Conservation (phyloP, 2,329 filamentous ascomycete genomes). For the Rutstroemia sp. region DNA sequence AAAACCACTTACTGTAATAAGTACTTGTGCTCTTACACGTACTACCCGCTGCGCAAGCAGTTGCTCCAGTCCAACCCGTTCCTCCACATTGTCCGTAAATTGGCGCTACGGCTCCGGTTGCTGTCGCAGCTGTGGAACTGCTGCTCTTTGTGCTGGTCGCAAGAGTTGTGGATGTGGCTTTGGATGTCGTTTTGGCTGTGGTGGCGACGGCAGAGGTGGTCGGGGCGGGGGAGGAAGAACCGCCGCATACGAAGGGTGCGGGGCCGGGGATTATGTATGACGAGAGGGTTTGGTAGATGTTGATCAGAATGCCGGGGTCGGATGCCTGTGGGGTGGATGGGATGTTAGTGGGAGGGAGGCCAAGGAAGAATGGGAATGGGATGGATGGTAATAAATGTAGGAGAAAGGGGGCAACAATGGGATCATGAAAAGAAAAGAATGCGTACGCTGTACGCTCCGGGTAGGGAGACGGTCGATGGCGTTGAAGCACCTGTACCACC, state of each 20-base stretch:
- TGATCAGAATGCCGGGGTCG: constrained; percentile 42
- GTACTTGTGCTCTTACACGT: constrained; percentile 14
- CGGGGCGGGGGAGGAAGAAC: background rate
- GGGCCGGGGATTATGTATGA: constrained; percentile 36
- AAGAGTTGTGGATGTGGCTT: background rate
- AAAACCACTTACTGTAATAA: constrained; percentile 9
- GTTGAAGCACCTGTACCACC: constrained; percentile 29
- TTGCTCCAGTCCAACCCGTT: background rate
- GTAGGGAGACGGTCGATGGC: constrained; percentile 20
- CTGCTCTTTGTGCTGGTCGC: background rate
- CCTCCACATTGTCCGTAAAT: background rate
- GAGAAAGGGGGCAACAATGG: no score
- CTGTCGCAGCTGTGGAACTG: background rate
- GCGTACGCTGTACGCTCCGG: constrained; percentile 17
- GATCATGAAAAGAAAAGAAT: no score
- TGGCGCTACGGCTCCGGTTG: background rate
- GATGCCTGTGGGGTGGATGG: constrained; percentile 17
- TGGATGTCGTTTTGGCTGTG: background rate
- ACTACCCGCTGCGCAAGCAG: background rate
- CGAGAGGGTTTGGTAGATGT: constrained; percentile 35
- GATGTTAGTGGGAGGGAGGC: no score
- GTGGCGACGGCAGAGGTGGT: background rate
- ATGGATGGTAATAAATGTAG: no score
- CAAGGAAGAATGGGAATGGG: no score
- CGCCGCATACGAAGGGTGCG: constrained; percentile 22